Base-by-base conservation (phyloP, 1,139 yeast species). In the Taphrina flavorubra region DNA sequence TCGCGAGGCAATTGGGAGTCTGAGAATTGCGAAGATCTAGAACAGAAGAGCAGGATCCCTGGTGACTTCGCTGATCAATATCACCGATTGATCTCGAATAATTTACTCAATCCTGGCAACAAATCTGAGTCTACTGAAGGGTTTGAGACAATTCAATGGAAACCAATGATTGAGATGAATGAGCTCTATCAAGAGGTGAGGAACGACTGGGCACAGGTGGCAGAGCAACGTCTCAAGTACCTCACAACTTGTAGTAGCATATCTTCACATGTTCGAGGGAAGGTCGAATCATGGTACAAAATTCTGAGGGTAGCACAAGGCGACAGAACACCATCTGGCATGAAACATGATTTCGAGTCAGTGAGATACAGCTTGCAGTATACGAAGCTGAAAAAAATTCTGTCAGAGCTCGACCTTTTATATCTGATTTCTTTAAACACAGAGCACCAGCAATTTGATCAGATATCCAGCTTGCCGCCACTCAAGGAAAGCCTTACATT, bases 381-480 rank as follows among this genome's bases (percentile, higher is more conserved):
- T 8, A 20, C 53, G 6, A 49, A 49, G 53, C 31, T 20, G 11
- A 11, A 49, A 49, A 10, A 7, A 11, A 49, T 49, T n/a, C 8
- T 34, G 13, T 11, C 53, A 49, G 36, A 49, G 53, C 53, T 49
- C n/a, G 53, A 49, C n/a, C 34, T 49, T 1, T 20, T 20, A 8
- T 49, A 49, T n/a, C 36, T 49, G 13, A 20, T 3, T 7, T 20
- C 53, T 49, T n/a, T 49, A 20, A 49, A 11, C n/a, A 5, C 18
- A 14, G 18, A 44, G 47, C 47, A 44, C n/a, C 31, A 25, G 31
- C 31, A 25, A 25, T 25, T 25, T 25, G 31, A 25, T 2, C 31
- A 25, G 31, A 25, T 4, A 25, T 25, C 31, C 31, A 25, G 31
- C 31, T 25, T 25, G 31, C 31, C 31, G 4, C 31, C 31, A 25